Percentiles rank a stretch among this genome's conserved stretches.
Conservation (phyloP, 192 early-diverging fungal genomes). For the Backusella macrospora region DNA sequence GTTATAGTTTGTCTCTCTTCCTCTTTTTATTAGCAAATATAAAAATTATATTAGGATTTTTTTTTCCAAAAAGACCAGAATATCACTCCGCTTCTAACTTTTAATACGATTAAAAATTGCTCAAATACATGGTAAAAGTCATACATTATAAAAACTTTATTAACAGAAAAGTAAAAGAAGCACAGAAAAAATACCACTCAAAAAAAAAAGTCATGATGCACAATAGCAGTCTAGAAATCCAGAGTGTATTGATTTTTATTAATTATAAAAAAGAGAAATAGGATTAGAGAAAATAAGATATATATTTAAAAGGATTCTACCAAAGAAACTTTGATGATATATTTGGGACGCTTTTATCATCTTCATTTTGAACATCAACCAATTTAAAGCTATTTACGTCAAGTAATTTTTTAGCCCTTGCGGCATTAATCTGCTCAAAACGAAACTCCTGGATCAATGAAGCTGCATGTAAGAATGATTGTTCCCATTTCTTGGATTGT, state of each 20-base stretch:
- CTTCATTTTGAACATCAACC: neutral
- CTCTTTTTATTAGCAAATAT: too few relatives aligned
- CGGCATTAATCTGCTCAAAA: neutral
- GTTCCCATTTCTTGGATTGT: conserved; percentile 30
- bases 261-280: neutral
- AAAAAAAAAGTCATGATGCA: neutral
- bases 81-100: too few relatives aligned
- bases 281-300: neutral
- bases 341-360: neutral
- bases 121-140: too few relatives aligned
- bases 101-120: too few relatives aligned
- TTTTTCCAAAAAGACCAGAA: too few relatives aligned
- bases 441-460: conserved; percentile 26
- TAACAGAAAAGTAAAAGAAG: too few relatives aligned
- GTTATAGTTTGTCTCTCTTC: too few relatives aligned
- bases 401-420: neutral
- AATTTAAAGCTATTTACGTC: neutral
- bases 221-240: neutral
- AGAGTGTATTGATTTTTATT: neutral
- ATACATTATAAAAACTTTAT: too few relatives aligned
- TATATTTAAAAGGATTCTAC: conserved; percentile 14
- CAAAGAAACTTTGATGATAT: conserved; percentile 26
- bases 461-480: conserved; percentile 21
- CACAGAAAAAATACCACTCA: too few relatives aligned
- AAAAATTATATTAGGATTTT: too few relatives aligned